These are phyloP conservation scores for Alternaria incomplexa DNA, from an alignment of 2,329 filamentous ascomycete species.

Conservation along the genomic window DNA sequence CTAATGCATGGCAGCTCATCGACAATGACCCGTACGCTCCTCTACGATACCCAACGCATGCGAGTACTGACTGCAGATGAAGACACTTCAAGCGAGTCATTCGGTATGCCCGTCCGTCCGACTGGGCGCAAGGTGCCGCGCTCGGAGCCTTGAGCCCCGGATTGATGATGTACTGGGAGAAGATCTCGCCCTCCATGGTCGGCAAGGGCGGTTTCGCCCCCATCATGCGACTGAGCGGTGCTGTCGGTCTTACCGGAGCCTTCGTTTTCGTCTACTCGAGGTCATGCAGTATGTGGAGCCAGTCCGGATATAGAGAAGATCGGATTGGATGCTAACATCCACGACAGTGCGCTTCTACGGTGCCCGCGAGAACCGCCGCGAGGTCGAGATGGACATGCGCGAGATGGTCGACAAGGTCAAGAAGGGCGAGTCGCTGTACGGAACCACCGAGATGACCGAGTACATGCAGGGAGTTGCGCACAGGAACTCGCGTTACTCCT, in stretches of 20 bases:
- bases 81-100: slow-evolving; percentile 93
- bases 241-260: slow-evolving; percentile 75
- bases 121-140: slow-evolving; percentile 75
- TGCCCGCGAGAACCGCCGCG: slow-evolving; percentile 87
- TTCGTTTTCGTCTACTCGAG: slow-evolving; percentile 86
- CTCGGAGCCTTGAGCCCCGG: slow-evolving; percentile 75
- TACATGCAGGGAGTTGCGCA: slow-evolving; percentile 94
- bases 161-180: slow-evolving; percentile 80
- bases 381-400: slow-evolving; percentile 94
- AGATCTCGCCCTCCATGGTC: slow-evolving; percentile 81
- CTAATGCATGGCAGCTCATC: slow-evolving; percentile 74
- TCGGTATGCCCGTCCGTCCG: slow-evolving; percentile 81
- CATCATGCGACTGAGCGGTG: slow-evolving; percentile 78
- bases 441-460: slow-evolving; percentile 75
- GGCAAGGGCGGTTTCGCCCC: slow-evolving; percentile 82
- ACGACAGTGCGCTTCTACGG: slow-evolving; percentile 89
- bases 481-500: slow-evolving; percentile 90
- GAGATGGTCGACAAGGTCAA: slow-evolving; percentile 99
- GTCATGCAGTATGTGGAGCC: slow-evolving; percentile 72
- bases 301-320: not conserved
- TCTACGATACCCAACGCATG: slow-evolving; percentile 5
- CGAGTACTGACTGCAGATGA: slow-evolving; percentile 29
- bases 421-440: slow-evolving; percentile 87
- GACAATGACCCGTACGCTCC: slow-evolving; percentile 92
- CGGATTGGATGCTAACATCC: slow-evolving; percentile 1